phyloP scores from a whole-genome alignment of 768 basidiomycete species.

The Clavaria fumosa region DNA sequence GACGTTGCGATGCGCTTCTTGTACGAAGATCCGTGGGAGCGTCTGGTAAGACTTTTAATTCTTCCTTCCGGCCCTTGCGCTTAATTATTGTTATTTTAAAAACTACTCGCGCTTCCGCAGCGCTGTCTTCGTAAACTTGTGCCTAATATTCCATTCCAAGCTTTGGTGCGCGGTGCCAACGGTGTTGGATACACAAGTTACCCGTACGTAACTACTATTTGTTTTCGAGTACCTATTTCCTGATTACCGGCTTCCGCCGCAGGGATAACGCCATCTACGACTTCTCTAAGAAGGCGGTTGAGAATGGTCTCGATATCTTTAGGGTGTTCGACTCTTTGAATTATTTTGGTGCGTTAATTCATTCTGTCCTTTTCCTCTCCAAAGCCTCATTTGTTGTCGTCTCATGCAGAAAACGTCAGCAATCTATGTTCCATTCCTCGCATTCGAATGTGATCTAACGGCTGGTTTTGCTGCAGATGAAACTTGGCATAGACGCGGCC shows the following conservation, averaged over 20 bases:
- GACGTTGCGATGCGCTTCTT: constrained; percentile 99
- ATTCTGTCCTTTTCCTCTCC: no score
- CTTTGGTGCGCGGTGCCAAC: constrained; percentile 95
- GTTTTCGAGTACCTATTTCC: background rate
- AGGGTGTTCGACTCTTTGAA: constrained; percentile 98
- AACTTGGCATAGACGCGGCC: constrained; percentile 95
- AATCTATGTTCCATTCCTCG: background rate
- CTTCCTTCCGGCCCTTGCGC: no score
- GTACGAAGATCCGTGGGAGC: constrained; percentile 99
- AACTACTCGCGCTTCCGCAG: no score
- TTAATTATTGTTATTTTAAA: no score
- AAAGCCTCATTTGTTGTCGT: no score
- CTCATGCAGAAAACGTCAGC: constrained; percentile 8
- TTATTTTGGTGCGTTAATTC: constrained; percentile 79
- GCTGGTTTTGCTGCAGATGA: constrained; percentile 69
- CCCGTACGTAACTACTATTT: constrained; percentile 41
- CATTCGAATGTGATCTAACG: background rate
- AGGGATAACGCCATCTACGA: constrained; percentile 99
- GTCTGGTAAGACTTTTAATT: constrained; percentile 54
- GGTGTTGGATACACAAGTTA: constrained; percentile 98
- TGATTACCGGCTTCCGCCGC: constrained; percentile 8
- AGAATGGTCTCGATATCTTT: constrained; percentile 99
- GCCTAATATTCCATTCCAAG: constrained; percentile 97
- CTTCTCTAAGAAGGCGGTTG: constrained; percentile 99
- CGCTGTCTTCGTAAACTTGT: constrained; percentile 88